Percentiles rank a stretch among this genome's conserved stretches.
Evolutionary conservation across 805 yeast genomes (phyloP).

Genomic region (Candida vartiovaarae): DNA sequence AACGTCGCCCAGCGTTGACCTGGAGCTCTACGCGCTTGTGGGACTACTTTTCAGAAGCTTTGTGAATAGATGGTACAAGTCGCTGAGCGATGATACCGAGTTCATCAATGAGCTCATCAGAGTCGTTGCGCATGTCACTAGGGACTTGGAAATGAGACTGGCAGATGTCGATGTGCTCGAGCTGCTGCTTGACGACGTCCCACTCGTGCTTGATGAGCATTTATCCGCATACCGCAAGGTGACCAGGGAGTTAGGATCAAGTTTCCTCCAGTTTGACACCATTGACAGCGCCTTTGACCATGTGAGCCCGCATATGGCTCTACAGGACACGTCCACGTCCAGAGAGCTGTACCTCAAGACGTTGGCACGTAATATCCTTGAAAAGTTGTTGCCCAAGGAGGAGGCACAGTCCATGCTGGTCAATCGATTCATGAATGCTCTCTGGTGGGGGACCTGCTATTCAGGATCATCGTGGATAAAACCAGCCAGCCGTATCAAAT

Average conservation of each 20-base stretch:
- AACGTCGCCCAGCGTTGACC: constrained; percentile 32
- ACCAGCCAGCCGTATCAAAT: constrained; percentile 45
- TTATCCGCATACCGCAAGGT: constrained; percentile 26
- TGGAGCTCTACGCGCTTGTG: constrained; percentile 38
- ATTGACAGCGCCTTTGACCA: constrained; percentile 29
- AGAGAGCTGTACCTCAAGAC: constrained; percentile 28
- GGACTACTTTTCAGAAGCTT: constrained; percentile 42
- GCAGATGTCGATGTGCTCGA: constrained; percentile 27
- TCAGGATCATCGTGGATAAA: constrained; percentile 36
- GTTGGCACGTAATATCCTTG: constrained; percentile 29
- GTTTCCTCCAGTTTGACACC: constrained; percentile 25
- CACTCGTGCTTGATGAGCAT: constrained; percentile 33
- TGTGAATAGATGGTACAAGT: constrained; percentile 38
- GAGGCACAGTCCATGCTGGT: constrained; percentile 34
- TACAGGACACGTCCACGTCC: constrained; percentile 23
- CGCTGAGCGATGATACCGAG: constrained; percentile 34
- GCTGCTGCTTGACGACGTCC: constrained; percentile 38
- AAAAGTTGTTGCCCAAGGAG: constrained; percentile 33
- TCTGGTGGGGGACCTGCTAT: constrained; percentile 35
- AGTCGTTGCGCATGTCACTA: constrained; percentile 32
- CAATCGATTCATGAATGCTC: constrained; percentile 31
- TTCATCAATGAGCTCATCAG: constrained; percentile 34
- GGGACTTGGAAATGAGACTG: constrained; percentile 30
- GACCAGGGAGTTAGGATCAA: constrained; percentile 22
- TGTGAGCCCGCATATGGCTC: constrained; percentile 29